These are phyloP conservation scores for Aspergillus brasiliensis DNA, from an alignment of 2,329 filamentous ascomycete genomes.

Conservation along the genomic window DNA sequence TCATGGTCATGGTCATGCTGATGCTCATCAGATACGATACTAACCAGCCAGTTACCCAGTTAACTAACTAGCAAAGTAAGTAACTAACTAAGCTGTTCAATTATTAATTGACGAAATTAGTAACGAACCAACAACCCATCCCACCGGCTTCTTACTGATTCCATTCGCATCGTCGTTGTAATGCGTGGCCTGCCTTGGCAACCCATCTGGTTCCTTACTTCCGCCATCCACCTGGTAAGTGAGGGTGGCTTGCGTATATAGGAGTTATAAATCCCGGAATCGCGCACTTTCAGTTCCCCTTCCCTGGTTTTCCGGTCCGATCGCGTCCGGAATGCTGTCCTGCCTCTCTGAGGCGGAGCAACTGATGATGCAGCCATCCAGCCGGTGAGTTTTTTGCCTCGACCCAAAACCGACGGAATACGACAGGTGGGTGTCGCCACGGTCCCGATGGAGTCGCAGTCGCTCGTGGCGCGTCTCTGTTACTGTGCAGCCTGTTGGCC, in stretches of 20 bases:
- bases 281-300: background rate
- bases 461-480: background rate
- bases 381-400: background rate
- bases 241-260: background rate
- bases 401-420: background rate
- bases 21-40: background rate
- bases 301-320: background rate
- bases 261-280: background rate
- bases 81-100: too few relatives aligned
- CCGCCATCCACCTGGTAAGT: background rate
- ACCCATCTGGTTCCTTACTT: background rate
- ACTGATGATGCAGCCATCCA: background rate
- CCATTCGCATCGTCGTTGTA: background rate
- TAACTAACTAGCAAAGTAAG: too few relatives aligned
- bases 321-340: background rate
- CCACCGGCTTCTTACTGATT: background rate
- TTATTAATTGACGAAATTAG: too few relatives aligned
- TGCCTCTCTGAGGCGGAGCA: background rate
- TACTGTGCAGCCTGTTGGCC: background rate
- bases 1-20: background rate
- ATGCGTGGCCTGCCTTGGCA: background rate
- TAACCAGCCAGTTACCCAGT: too few relatives aligned
- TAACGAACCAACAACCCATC: background rate
- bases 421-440: constrained; percentile 1
- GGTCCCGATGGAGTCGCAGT: background rate